These are phyloP conservation scores for Chlamydomonas schloesseri DNA, from an alignment of 139 green algal genomes.

Conservation along the genomic window DNA sequence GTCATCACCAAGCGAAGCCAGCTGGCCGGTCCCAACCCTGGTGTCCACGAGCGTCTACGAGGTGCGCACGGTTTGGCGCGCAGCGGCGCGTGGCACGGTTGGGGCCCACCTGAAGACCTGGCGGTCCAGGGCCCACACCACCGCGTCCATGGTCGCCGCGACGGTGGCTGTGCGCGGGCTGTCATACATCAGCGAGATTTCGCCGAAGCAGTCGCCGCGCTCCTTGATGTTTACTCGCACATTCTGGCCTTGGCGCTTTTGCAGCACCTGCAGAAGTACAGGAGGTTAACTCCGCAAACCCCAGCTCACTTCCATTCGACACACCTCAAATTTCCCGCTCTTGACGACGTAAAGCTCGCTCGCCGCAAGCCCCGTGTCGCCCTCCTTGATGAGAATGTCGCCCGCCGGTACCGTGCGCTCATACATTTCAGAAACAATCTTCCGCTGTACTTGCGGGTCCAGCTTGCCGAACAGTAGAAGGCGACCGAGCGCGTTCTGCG, in stretches of 20 bases:
- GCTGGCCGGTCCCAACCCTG: no score
- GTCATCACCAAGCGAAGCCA: no score
- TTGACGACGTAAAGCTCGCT: conserved; percentile 96
- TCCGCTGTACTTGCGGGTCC: conserved; percentile 73
- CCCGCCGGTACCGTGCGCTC: conserved; percentile 69
- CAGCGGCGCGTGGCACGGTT: no score
- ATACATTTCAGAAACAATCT: conserved; percentile 80
- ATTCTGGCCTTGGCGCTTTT: conserved; percentile 88
- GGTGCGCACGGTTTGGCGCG: no score
- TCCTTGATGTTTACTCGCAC: conserved; percentile 92
- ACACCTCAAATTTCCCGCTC: conserved; percentile 91
- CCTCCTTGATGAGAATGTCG: conserved; percentile 95
- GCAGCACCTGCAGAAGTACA: conserved; percentile 66
- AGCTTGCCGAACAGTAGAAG: conserved; percentile 89
- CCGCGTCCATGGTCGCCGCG: conserved; percentile 84
- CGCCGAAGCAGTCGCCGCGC: conserved; percentile 90
- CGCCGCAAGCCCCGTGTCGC: conserved; percentile 84
- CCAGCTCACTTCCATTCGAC: background rate
- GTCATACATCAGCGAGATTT: conserved; percentile 94
- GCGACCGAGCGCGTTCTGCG: conserved; percentile 81
- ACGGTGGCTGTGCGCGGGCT: conserved; percentile 88
- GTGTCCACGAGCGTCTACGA: no score
- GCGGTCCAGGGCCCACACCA: conserved; percentile 94
- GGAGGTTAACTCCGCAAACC: background rate
- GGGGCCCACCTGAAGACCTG: conserved; percentile 74